Evolutionary conservation across 2,329 filamentous ascomycete genomes (phyloP).

Genomic region (Ceratocystis alfenasii): DNA sequence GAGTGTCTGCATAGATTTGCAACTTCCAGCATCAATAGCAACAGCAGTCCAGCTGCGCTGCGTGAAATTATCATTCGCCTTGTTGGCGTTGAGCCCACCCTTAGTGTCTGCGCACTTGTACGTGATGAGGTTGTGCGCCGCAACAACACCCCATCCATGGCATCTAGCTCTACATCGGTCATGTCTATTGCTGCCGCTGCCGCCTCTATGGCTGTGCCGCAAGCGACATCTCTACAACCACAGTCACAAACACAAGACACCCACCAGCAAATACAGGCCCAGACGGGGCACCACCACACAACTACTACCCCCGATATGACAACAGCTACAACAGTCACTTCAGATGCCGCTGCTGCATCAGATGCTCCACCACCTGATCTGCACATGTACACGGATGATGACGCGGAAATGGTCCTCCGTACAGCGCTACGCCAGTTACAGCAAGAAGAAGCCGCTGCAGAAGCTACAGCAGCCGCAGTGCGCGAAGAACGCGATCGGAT

Average conservation of each 20-base stretch:
- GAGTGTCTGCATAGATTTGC: constrained; percentile 50
- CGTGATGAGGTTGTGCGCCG: constrained; percentile 44
- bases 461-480: constrained; percentile 44
- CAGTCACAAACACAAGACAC: neutral
- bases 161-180: neutral
- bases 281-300: constrained; percentile 13
- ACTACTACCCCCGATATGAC: constrained; percentile 11
- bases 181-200: constrained; percentile 19
- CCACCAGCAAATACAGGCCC: neutral
- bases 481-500: constrained; percentile 42
- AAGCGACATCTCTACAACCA: constrained; percentile 6
- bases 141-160: neutral
- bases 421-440: constrained; percentile 48
- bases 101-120: constrained; percentile 44
- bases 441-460: constrained; percentile 46
- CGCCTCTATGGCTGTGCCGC: constrained; percentile 25
- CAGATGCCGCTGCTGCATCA: constrained; percentile 22
- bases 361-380: constrained; percentile 25
- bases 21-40: constrained; percentile 34
- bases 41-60: constrained; percentile 47
- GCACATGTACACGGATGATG: constrained; percentile 38
- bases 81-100: constrained; percentile 43
- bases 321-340: constrained; percentile 11
- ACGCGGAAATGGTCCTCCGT: constrained; percentile 47
- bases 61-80: constrained; percentile 45